Base-by-base conservation (phyloP, 2,329 filamentous ascomycete species). In the Fusarium sp. region DNA sequence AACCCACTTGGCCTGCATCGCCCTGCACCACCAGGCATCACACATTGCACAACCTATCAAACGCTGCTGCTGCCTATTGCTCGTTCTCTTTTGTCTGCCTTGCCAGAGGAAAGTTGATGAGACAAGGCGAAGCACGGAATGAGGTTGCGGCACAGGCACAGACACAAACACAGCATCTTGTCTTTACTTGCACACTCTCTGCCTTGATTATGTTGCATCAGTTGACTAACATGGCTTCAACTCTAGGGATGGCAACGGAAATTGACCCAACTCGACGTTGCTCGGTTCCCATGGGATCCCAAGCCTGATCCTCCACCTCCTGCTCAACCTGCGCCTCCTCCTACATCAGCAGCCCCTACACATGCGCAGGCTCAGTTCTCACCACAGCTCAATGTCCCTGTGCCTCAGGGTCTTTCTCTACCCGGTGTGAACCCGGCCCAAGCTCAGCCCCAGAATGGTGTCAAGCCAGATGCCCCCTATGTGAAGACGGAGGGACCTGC, bases 221-320 rank as follows among this genome's bases (percentile, higher is more conserved):
- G 22, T 63, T 65, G 22, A 71, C 78, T 81, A 73, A 80, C 71
- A 61, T 58, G 33, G 54, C 54, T 68, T 73, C 47, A 20, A 68
- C 59, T 56, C 64, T 79, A 98, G 95, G 94, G 92, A 85, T 99
- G 97, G 97, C 95, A 98, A 87, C 89, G 92, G 79, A 98, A 97
- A 84, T 89, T 99, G 38, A 93, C 95, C 1, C 91, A 91, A 76
- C 91, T 97, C 75, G 91, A 93, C 75, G 93, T 98, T 71, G 97
- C 97, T 69, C 87, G 90, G 66, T 98, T 98, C 82, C 96, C 97
- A 12, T 99, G 97, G 97, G 97, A 99, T 81, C 96, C 97, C 50
- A 92, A 93, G 80, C 92, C 93, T 59, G 92, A 93, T 62, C 89
- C 90, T n/a, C 74, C 80, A 17, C 74, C 79, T 25, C 75, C 80